Base-by-base conservation (phyloP, 2,329 filamentous ascomycete genomes). In the Ophiostoma novo-ulmi region DNA sequence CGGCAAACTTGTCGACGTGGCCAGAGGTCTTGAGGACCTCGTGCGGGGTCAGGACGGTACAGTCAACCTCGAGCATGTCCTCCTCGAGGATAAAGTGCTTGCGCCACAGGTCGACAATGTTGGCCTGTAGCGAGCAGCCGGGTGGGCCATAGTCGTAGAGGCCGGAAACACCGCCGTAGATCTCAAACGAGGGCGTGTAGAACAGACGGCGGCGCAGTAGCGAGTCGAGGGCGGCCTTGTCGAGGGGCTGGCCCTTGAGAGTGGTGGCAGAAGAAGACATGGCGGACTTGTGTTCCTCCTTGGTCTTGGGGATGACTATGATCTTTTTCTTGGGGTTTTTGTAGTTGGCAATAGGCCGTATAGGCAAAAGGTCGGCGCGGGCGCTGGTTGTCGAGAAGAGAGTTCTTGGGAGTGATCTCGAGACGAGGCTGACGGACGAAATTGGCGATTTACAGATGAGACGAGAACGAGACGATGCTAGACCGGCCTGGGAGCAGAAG, bases 1-100 rank as follows among this genome's bases (percentile, higher is more conserved):
- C 94, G 81, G 93, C 91, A 78, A 98, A 98, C 81, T 97, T 97
- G 81, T 97, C 94, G 75, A 98, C 95, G 82, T 99, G 95, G 74
- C 95, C 95, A 80, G 89, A 92, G 70, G 94, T 97, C 86, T 98
- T 97, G 78, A 99, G 87, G 52, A 99, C 92, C 67, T 95, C 91
- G 77, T 95, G 89, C 44, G 95, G 95, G 58, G 95, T 99, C 78
- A 99, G 82, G 82, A 94, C 95, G 55, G 92, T 95, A 83, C 93
- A 97, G 82, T 97, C 94, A 74, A 97, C 89, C 83, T 97, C 93
- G 75, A 97, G 88, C 93, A 97, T 97, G 79, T 97, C 91, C 83
- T 97, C 93, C 83, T 94, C 90, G 71, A 96, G 85, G 73, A 97
- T 89, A 79, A 97, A 97, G 82, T 97, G 93, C 81, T 96, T 96